Evolutionary conservation across 2,329 filamentous ascomycete species (phyloP).

Genomic region (Fusarium virguliforme): DNA sequence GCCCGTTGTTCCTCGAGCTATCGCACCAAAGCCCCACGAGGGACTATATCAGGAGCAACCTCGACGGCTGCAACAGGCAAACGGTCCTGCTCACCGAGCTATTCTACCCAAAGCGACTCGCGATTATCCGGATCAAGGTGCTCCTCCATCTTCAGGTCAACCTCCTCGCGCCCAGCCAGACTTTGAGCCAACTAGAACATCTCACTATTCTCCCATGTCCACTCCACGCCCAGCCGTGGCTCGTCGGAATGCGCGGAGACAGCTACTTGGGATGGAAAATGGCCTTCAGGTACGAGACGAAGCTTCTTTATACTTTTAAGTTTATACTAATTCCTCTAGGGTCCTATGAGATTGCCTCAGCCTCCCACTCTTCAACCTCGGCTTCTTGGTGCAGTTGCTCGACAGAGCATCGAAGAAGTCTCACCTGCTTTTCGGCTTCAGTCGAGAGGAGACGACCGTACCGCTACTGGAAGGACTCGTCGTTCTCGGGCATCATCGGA

Average conservation of each 20-base stretch:
- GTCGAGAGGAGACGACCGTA: conserved; percentile 8
- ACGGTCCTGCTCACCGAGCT: conserved; percentile 29
- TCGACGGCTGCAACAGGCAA: conserved; percentile 19
- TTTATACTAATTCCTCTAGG: conserved; percentile 14
- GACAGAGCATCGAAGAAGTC: conserved; percentile 10
- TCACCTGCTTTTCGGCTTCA: conserved; percentile 24
- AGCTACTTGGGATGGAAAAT: background rate
- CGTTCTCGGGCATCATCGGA: conserved; percentile 18
- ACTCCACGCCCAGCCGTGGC: background rate
- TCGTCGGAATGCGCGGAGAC: conserved; percentile 2
- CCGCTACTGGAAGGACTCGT: background rate
- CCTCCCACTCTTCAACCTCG: conserved; percentile 10
- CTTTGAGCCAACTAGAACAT: background rate
- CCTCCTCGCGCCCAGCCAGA: background rate
- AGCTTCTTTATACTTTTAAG: background rate
- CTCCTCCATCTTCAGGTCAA: background rate
- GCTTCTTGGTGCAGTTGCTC: conserved; percentile 7
- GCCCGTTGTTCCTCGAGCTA: conserved; percentile 54
- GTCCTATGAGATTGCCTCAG: background rate
- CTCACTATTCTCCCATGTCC: background rate
- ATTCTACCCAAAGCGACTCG: background rate
- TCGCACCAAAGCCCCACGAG: conserved; percentile 53
- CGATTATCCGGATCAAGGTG: background rate
- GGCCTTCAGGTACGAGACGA: background rate
- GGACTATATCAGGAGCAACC: conserved; percentile 14